Percentiles rank a stretch among this genome's conserved stretches.
Conservation (phyloP, 768 basidiomycete genomes). For the Mycena vulgaris region DNA sequence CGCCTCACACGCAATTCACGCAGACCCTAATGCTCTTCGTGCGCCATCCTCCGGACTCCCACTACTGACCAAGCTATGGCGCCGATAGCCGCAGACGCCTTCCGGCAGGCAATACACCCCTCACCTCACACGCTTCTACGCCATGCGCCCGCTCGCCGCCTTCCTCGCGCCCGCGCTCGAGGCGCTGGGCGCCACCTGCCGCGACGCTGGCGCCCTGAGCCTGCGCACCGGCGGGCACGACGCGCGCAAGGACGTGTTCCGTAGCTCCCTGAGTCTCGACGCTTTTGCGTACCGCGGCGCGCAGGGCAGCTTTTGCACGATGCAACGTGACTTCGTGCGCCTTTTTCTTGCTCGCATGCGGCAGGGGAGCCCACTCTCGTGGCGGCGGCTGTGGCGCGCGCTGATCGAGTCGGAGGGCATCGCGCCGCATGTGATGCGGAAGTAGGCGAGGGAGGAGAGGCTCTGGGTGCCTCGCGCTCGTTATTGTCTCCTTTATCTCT, state of each 20-base stretch:
- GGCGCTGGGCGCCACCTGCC: constrained; percentile 64
- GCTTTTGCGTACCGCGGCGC: constrained; percentile 63
- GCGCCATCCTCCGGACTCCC: constrained; percentile 42
- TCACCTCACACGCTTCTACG: constrained; percentile 87
- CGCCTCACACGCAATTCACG: constrained; percentile 80
- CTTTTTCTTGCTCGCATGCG: background rate
- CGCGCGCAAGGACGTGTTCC: constrained; percentile 72
- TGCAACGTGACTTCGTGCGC: constrained; percentile 78
- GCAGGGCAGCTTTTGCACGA: constrained; percentile 76
- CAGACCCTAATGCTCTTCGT: constrained; percentile 88
- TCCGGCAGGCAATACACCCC: constrained; percentile 80
- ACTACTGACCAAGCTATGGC: background rate
- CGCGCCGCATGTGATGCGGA: constrained; percentile 68
- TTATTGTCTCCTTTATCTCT: too few species aligned
- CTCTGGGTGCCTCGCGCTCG: too few species aligned
- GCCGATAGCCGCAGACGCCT: constrained; percentile 84
- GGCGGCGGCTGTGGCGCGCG: constrained; percentile 83
- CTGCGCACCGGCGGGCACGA: constrained; percentile 82
- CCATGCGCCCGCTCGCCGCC: constrained; percentile 64
- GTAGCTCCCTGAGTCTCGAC: constrained; percentile 85
- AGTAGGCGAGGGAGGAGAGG: too few species aligned
- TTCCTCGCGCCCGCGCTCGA: constrained; percentile 68
- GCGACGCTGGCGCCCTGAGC: constrained; percentile 49
- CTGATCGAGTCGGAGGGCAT: constrained; percentile 67
- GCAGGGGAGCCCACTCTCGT: constrained; percentile 86